Evolutionary conservation across 1,139 yeast genomes (phyloP).

Genomic region (Pneumocystis sp.): DNA sequence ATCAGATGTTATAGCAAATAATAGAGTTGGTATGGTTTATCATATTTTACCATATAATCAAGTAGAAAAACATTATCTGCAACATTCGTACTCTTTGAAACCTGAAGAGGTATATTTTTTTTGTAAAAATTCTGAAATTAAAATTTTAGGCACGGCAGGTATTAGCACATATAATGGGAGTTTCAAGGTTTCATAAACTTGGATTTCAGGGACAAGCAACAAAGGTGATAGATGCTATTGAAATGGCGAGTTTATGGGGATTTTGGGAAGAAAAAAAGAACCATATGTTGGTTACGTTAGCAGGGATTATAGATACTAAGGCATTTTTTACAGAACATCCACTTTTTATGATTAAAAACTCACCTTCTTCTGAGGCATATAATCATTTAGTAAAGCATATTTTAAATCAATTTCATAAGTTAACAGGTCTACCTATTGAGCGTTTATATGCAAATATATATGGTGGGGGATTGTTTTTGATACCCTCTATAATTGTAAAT

Average conservation of each 20-base stretch:
- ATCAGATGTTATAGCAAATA: not conserved
- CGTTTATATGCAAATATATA: constrained; percentile 8
- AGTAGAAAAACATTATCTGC: not conserved
- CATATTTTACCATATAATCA: not conserved
- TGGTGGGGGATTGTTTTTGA: constrained; percentile 8
- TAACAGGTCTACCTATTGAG: constrained; percentile 4
- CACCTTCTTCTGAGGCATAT: constrained; percentile 11
- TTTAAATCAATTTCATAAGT: constrained; percentile 6
- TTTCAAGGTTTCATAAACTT: constrained; percentile 6
- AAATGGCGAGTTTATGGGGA: not conserved
- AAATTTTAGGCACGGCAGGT: constrained; percentile 5
- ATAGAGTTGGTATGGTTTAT: not conserved
- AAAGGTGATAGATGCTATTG: constrained; percentile 6
- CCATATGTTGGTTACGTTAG: constrained; percentile 8
- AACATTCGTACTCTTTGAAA: not conserved
- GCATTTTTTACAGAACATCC: constrained; percentile 9
- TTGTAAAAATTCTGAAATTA: not conserved
- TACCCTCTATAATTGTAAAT: constrained; percentile 7
- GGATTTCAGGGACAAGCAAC: constrained; percentile 9
- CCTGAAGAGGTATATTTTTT: not conserved
- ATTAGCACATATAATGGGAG: constrained; percentile 9
- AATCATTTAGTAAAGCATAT: constrained; percentile 6
- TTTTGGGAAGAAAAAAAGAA: constrained; percentile 5
- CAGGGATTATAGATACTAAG: constrained; percentile 7
- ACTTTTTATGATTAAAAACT: constrained; percentile 6